Base-by-base conservation (phyloP, 2,329 filamentous ascomycete species). In the Clonostachys byssicola region DNA sequence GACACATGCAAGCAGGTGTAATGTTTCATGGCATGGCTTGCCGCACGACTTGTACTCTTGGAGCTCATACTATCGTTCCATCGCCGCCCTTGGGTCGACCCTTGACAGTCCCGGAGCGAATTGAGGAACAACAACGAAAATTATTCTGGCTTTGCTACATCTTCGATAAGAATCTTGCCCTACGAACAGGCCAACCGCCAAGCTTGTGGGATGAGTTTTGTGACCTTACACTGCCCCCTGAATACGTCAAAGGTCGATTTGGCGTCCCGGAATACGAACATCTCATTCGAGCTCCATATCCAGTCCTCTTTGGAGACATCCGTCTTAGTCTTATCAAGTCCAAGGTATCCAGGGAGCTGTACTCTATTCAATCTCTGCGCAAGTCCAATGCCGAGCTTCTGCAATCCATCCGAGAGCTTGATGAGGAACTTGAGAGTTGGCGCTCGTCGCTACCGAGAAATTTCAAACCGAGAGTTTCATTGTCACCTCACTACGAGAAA, bases 351-450 rank as follows among this genome's bases (percentile, higher is more conserved):
- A 67, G 61, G 7, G 59, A 68, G 0, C 63, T 83, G 0, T 82
- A 80, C 50, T 80, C 78, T 0, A 63, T 69, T 5, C 57, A 66
- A 5, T 70, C 74, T 0, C 54, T 72, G 3, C 65, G 66, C 12
- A 81, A 80, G 49, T 68, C 74, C 0, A 77, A 81, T 39, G 75
- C 77, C 0, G 75, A 81, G 47, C 59, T 82, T 0, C 62, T 83
- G 3, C 68, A 70, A 10, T 70, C 75, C 4, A 81, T 83, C 12
- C 71, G 78, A 6, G 73, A 80, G 55, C 61, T 83, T 0, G 79
- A 83, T 48, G 73, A 78, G 18, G 75, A 80, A 33, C 61, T 83
- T 1, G 79, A 83, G 42, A 57, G 58, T 12, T 83, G 79, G 79
- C 67, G 80, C 1, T 52, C 71, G 2, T 75, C 76, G 0, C 55